phyloP scores from a whole-genome alignment of 176 grass and related monocot genomes.

The Avena eriantha region DNA sequence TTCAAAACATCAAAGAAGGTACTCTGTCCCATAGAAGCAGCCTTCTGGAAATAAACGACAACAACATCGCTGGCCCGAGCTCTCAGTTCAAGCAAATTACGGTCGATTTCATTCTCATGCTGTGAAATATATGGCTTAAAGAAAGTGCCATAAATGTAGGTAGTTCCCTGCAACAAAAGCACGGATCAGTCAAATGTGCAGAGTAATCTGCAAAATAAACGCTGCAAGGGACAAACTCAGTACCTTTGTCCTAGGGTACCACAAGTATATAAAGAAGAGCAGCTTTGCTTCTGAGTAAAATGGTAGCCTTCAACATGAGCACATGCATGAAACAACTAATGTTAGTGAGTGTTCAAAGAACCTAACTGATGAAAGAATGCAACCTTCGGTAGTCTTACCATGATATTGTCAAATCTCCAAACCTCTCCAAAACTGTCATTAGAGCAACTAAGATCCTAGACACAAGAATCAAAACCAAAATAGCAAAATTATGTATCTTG shows the following conservation, averaged over 20 bases:
- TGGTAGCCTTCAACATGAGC: conserved; percentile 75
- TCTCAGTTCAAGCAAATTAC: conserved; percentile 87
- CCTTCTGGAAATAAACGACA: conserved; percentile 80
- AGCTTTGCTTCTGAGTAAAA: conserved; percentile 94
- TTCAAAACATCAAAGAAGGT: conserved; percentile 91
- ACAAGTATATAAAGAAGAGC: conserved; percentile 90
- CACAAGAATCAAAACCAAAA: conserved; percentile 29
- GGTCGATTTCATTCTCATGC: conserved; percentile 97
- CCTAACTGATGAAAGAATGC: conserved; percentile 18
- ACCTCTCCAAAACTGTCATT: conserved; percentile 89
- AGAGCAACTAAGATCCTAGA: conserved; percentile 94
- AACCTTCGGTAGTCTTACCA: conserved; percentile 62
- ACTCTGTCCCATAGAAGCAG: conserved; percentile 63
- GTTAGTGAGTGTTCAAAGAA: conserved; percentile 42
- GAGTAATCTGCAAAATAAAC: conserved; percentile 37
- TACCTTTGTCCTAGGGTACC: conserved; percentile 99
- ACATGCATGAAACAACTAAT: conserved; percentile 33
- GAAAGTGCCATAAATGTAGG: conserved; percentile 94
- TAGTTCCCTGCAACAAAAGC: conserved; percentile 75
- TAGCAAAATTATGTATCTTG: conserved; percentile 6
- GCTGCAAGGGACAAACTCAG: conserved; percentile 8
- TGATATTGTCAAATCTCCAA: conserved; percentile 91
- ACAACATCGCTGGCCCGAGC: conserved; percentile 73
- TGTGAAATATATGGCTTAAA: conserved; percentile 91
- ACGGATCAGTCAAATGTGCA: conserved; percentile 26